Evolutionary conservation across 2,329 filamentous ascomycete species (phyloP).

Genomic region (Aureobasidium subglaciale): DNA sequence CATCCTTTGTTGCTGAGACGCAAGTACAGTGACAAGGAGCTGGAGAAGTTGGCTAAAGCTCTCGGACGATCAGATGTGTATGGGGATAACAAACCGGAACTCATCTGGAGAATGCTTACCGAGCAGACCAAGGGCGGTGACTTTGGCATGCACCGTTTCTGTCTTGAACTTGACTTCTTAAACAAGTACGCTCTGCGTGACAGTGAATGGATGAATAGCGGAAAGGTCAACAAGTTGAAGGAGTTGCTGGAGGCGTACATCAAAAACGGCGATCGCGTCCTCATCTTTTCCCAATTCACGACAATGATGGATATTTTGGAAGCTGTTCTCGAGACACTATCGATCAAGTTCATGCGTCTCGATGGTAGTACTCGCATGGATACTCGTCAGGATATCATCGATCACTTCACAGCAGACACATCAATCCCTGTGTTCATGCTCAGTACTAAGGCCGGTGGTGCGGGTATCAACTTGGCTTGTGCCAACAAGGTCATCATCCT

Average conservation of each 20-base stretch:
- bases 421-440: constrained; percentile 86
- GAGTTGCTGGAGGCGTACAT: constrained; percentile 67
- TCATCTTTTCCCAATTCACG: constrained; percentile 92
- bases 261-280: constrained; percentile 72
- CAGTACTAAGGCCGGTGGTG: constrained; percentile 90
- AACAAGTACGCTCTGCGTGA: constrained; percentile 51
- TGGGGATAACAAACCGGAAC: constrained; percentile 26
- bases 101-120: constrained; percentile 56
- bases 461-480: constrained; percentile 89
- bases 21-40: constrained; percentile 66
- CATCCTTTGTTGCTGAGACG: constrained; percentile 83
- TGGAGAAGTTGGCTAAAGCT: constrained; percentile 58
- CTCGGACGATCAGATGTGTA: constrained; percentile 26
- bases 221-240: constrained; percentile 78
- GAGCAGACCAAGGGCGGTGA: constrained; percentile 73
- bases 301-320: constrained; percentile 86
- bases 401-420: constrained; percentile 70
- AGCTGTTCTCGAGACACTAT: constrained; percentile 65
- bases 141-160: constrained; percentile 55
- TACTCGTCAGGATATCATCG: constrained; percentile 78
- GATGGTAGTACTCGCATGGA: constrained; percentile 78
- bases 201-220: constrained; percentile 63
- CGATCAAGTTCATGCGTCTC: constrained; percentile 74
- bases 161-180: constrained; percentile 45
- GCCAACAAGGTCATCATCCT: constrained; percentile 98